A percentile compares a stretch with the other conserved stretches of the same genome.
These are phyloP conservation scores for Pseudonitzschia multiseries DNA, from an alignment of 108 stramenopile species.

Conservation along the genomic window DNA sequence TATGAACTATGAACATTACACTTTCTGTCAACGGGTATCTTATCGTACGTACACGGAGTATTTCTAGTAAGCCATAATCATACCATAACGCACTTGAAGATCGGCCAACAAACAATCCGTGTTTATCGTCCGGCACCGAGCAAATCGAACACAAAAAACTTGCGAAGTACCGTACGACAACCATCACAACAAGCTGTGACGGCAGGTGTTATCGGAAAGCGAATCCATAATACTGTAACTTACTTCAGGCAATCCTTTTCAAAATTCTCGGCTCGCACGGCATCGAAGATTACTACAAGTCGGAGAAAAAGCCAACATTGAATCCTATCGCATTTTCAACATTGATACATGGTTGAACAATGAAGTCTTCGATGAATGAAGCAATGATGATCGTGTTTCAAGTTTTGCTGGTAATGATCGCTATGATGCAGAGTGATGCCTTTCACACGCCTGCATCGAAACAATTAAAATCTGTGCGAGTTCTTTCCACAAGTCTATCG, in stretches of 20 bases:
- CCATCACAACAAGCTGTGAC: too few relatives aligned
- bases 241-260: too few relatives aligned
- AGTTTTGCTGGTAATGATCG: not conserved
- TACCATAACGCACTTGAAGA: conserved; percentile 2
- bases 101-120: not conserved
- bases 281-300: too few relatives aligned
- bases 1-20: too few relatives aligned
- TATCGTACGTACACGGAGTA: not conserved
- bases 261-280: too few relatives aligned
- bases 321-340: not conserved
- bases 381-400: conserved; percentile 7
- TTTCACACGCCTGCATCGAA: conserved; percentile 1
- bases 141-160: not conserved
- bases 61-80: not conserved
- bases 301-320: too few relatives aligned
- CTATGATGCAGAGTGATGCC: not conserved
- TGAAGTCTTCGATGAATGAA: not conserved
- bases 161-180: not conserved
- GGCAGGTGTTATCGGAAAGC: too few relatives aligned
- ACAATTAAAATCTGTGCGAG: not conserved
- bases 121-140: too few relatives aligned
- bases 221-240: too few relatives aligned
- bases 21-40: not conserved
- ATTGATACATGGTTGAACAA: not conserved
- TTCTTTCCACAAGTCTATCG: not conserved